Base-by-base conservation (phyloP, 2,329 filamentous ascomycete genomes). In the Paecilomyces dactylethromorphus region DNA sequence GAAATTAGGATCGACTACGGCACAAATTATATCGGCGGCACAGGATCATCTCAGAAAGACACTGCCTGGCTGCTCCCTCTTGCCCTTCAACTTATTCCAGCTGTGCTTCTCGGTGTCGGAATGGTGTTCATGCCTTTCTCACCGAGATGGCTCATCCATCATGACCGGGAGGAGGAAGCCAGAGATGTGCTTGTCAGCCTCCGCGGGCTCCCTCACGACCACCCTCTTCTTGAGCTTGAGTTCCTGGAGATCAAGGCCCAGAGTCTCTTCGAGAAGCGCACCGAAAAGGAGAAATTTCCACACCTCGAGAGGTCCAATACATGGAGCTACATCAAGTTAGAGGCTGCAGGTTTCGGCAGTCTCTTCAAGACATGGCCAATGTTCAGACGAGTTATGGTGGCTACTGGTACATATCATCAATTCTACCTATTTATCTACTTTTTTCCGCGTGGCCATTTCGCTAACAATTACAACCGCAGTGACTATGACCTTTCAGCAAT, bases 211-310 rank as follows among this genome's bases (percentile, higher is more conserved):
- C 71, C 83, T 0, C 68, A 76, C 15, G 82, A 88, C 62, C 82
- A 91, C 67, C 85, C 90, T 58, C 80, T 90, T 0, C 83, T 92
- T 39, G 82, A 88, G 63, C 79, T 91, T 1, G 90, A 93, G 67
- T 91, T 88, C 68, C 82, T 91, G n/a, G 90, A 93, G 70, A 92
- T 93, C 75, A 90, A 90, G 71, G 88, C 89, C 0, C 87, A 91
- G 70, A 87, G 85, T 0, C 72, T 89, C 18, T 94, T 93, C 64
- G 89, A 93, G 73, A 90, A 92, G 74, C 83, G 85, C 33, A 85
- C 84, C 0, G 79, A 87, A 10, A 82, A 83, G 0, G 86, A 88
- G 62, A 79, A 86, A 24, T 91, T 89, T 71, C 89, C 89, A 0
- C 78, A 87, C 33, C 76, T 89, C 13, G 76, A 80, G 1, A 80